Conservation (phyloP, 352 stramenopile genomes). For the Phytophthora litchii region DNA sequence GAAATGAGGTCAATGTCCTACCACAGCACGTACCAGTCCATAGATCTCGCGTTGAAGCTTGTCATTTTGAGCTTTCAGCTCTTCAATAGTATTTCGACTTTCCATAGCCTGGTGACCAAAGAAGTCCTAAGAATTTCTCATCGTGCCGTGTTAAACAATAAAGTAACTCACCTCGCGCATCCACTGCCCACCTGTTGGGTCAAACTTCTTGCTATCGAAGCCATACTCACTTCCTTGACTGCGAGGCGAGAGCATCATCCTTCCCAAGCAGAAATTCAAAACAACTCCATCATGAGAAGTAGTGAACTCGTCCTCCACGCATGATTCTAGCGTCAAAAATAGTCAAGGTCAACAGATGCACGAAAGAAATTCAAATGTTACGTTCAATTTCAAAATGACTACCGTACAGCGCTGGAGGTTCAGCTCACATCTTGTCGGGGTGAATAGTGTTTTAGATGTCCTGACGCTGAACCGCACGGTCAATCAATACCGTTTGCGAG, state of each 20-base stretch:
- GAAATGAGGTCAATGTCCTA: not conserved
- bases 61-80: conserved; percentile 60
- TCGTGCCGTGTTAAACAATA: not conserved
- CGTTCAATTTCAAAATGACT: not conserved
- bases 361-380: too few species aligned
- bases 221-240: conserved; percentile 30
- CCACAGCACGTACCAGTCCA: conserved; percentile 40
- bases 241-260: conserved; percentile 43
- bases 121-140: conserved; percentile 5
- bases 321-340: conserved; percentile 27
- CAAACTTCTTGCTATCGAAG: conserved; percentile 51
- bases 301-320: conserved; percentile 26
- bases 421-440: not conserved
- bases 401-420: too few species aligned
- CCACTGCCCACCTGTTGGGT: conserved; percentile 59
- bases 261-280: conserved; percentile 18
- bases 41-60: conserved; percentile 68
- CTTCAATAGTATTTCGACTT: conserved; percentile 53
- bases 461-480: conserved; percentile 72
- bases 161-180: conserved; percentile 56
- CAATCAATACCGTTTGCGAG: conserved; percentile 86
- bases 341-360: conserved; percentile 6
- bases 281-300: conserved; percentile 15
- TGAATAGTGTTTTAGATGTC: conserved; percentile 34
- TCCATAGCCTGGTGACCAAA: conserved; percentile 47